Percentiles rank a stretch among this genome's conserved stretches.
Evolutionary conservation across 2,329 filamentous ascomycete species (phyloP).

Genomic region (Anisogramma anomala): DNA sequence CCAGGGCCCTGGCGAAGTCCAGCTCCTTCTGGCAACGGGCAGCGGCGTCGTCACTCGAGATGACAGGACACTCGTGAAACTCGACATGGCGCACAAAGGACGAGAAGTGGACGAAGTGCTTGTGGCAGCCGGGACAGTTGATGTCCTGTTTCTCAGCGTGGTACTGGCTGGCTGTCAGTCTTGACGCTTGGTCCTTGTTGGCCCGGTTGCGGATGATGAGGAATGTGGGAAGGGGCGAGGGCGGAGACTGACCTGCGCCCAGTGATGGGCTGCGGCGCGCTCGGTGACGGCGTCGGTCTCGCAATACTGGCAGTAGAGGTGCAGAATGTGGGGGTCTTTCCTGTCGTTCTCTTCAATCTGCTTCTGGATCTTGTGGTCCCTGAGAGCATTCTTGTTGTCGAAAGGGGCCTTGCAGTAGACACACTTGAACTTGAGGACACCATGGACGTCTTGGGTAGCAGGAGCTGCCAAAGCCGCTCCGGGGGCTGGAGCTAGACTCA

Average conservation of each 20-base stretch:
- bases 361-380: slow-evolving; percentile 20
- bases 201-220: not conserved
- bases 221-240: not conserved
- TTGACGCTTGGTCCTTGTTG: slow-evolving; percentile 28
- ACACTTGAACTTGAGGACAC: not conserved
- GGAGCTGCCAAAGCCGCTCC: too few relatives aligned
- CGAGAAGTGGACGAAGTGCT: slow-evolving; percentile 26
- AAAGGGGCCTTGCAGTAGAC: slow-evolving; percentile 15
- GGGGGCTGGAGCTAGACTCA: not conserved
- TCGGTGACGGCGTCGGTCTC: slow-evolving; percentile 25
- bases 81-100: slow-evolving; percentile 36
- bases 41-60: slow-evolving; percentile 18
- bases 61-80: slow-evolving; percentile 25
- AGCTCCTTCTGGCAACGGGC: slow-evolving; percentile 21
- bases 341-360: slow-evolving; percentile 15
- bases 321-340: slow-evolving; percentile 3
- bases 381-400: slow-evolving; percentile 14
- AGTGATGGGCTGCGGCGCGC: slow-evolving; percentile 23
- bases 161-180: slow-evolving; percentile 17
- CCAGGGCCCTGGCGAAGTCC: slow-evolving; percentile 24
- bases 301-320: slow-evolving; percentile 30
- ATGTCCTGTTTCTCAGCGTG: slow-evolving; percentile 32
- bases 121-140: slow-evolving; percentile 34
- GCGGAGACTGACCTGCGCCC: slow-evolving; percentile 23
- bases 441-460: too few relatives aligned